Percentiles rank a stretch among this genome's conserved stretches.
These are phyloP conservation scores for Tympanopsis confertula DNA, from an alignment of 2,329 filamentous ascomycete genomes.

Conservation along the genomic window DNA sequence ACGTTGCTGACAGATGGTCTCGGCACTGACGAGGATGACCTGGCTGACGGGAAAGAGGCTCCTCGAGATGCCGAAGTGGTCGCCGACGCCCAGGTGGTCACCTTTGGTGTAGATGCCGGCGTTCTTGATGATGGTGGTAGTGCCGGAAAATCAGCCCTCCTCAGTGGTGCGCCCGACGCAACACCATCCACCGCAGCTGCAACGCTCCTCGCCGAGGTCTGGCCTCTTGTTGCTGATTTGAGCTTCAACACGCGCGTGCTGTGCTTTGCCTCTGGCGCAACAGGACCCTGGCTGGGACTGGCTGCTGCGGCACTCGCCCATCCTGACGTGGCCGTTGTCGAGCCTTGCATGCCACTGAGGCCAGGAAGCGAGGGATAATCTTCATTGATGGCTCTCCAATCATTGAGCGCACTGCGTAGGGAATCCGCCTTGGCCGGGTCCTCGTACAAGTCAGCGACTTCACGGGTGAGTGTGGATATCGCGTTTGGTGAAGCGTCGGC, in stretches of 20 bases:
- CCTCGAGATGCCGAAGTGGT: background rate
- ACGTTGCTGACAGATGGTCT: background rate
- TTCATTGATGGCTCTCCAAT: conserved; percentile 49
- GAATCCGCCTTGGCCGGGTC: conserved; percentile 40
- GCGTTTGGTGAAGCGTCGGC: conserved; percentile 27
- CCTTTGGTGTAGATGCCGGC: background rate
- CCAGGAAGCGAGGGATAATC: background rate
- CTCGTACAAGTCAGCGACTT: conserved; percentile 60
- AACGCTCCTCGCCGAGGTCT: no score
- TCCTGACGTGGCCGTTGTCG: background rate
- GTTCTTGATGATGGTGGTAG: background rate
- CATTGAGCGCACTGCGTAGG: conserved; percentile 53
- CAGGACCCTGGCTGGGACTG: no score
- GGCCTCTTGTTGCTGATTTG: background rate
- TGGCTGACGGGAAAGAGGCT: background rate
- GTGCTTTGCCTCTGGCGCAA: background rate
- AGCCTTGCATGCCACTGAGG: background rate
- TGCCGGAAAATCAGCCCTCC: no score
- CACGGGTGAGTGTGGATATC: conserved; percentile 54
- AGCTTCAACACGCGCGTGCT: background rate
- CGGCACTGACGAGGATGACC: background rate
- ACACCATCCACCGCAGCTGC: background rate
- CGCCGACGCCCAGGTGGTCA: background rate
- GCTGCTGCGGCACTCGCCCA: background rate
- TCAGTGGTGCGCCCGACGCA: background rate